A percentile compares a stretch with the other conserved stretches of the same genome.
phyloP scores from a whole-genome alignment of 1,139 yeast species.

The Blastobotrys raffinosifermentans region DNA sequence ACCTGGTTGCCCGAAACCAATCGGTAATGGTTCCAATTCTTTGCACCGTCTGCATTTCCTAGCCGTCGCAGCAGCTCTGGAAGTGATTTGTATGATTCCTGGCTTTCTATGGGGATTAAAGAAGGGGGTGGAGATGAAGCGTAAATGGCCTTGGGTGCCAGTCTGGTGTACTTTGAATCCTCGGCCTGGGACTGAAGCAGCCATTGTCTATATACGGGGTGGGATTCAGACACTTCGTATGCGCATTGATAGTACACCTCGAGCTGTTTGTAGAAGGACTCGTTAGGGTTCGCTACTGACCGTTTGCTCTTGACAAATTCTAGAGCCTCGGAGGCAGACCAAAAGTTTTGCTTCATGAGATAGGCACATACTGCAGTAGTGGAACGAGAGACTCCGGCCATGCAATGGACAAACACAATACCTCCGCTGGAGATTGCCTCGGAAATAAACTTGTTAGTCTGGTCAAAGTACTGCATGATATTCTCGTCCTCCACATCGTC shows the following conservation, averaged over 20 bases:
- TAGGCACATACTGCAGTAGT: conserved; percentile 69
- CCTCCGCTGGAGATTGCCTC: conserved; percentile 41
- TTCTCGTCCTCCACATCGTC: conserved; percentile 62
- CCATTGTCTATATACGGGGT: conserved; percentile 50
- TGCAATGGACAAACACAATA: conserved; percentile 39
- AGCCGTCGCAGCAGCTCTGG: conserved; percentile 5
- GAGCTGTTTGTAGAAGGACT: conserved; percentile 68
- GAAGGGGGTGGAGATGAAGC: background rate
- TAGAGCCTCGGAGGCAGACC: conserved; percentile 55
- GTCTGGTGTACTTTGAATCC: conserved; percentile 12
- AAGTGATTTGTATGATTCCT: conserved; percentile 5
- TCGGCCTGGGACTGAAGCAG: conserved; percentile 36
- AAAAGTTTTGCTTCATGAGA: conserved; percentile 65
- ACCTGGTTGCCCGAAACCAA: conserved; percentile 9
- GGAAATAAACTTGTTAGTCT: conserved; percentile 62
- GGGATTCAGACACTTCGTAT: conserved; percentile 34
- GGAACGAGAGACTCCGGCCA: conserved; percentile 86
- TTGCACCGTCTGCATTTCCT: conserved; percentile 2
- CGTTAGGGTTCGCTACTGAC: conserved; percentile 63
- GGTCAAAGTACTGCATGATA: conserved; percentile 54
- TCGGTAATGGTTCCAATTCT: conserved; percentile 8
- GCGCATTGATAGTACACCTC: conserved; percentile 50
- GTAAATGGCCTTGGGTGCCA: conserved; percentile 1
- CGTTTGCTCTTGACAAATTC: conserved; percentile 66
- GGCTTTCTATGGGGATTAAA: background rate